A percentile compares a stretch with the other conserved stretches of the same genome.
phyloP scores from a whole-genome alignment of 2,329 filamentous ascomycete genomes.

The Hypoxylon sp. region DNA sequence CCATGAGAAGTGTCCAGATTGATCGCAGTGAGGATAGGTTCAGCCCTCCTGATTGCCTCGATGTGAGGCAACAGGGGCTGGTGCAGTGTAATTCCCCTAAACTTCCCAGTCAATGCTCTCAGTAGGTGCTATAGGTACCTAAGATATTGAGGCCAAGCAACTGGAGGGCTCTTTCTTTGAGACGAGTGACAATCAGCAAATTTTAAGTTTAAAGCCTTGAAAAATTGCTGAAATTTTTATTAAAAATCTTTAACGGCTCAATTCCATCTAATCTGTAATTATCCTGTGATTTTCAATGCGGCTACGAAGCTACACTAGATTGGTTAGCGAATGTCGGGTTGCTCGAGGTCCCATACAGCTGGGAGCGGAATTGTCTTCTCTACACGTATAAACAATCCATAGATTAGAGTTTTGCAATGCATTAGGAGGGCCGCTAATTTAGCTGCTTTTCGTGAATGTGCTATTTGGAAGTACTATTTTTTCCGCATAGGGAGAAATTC shows the following conservation, averaged over 20 bases:
- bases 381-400: not conserved
- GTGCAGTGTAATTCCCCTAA: not conserved
- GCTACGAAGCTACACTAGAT: not conserved
- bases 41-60: not conserved
- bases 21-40: not conserved
- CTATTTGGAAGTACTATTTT: constrained; percentile 21
- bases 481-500: constrained; percentile 19
- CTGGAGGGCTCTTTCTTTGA: too few relatives aligned
- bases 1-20: not conserved
- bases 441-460: not conserved
- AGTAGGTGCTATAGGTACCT: too few relatives aligned
- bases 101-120: too few relatives aligned
- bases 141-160: too few relatives aligned
- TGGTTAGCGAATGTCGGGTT: too few relatives aligned
- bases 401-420: not conserved
- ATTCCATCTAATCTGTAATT: not conserved
- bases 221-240: not conserved
- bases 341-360: not conserved
- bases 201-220: too few relatives aligned
- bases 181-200: too few relatives aligned
- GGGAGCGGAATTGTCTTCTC: not conserved
- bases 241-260: not conserved
- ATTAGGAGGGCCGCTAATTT: not conserved
- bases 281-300: not conserved
- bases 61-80: not conserved